These are phyloP conservation scores for Nicotiana attenuata DNA, from an alignment of 257 asterid genomes.

Conservation along the genomic window DNA sequence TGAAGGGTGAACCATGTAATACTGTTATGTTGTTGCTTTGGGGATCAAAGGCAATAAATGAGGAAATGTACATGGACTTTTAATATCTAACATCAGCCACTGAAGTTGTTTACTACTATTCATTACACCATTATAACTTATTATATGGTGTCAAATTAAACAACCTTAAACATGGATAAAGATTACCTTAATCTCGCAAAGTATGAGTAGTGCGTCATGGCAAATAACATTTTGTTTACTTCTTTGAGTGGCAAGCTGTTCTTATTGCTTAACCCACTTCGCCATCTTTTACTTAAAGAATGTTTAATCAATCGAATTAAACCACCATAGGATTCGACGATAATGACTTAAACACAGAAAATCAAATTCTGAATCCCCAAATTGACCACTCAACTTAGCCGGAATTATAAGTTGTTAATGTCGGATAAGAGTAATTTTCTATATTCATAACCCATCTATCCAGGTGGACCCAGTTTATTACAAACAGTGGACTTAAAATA, in stretches of 20 bases:
- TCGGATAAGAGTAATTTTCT: neutral
- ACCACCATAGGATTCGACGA: neutral
- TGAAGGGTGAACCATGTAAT: too few species aligned
- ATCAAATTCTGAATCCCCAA: too few species aligned
- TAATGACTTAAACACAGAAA: too few species aligned
- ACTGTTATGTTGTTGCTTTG: too few species aligned
- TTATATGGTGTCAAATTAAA: neutral
- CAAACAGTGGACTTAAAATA: neutral
- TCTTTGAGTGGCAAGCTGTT: conserved; percentile 1
- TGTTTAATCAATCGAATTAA: neutral
- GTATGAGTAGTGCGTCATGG: neutral
- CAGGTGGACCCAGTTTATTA: neutral
- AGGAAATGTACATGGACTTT: neutral
- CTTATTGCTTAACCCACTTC: conserved; percentile 9
- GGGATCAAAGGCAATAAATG: neutral
- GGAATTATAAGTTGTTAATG: neutral
- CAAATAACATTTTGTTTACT: neutral
- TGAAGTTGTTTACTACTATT: neutral
- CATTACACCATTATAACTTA: neutral
- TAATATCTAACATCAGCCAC: neutral
- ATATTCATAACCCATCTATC: neutral
- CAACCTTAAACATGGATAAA: conserved; percentile 1
- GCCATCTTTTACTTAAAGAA: neutral
- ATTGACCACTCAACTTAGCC: too few species aligned
- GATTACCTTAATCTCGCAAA: neutral